Evolutionary conservation across 1,284 basidiomycete species (phyloP).

Genomic region (Afroboletus lepidellus): DNA sequence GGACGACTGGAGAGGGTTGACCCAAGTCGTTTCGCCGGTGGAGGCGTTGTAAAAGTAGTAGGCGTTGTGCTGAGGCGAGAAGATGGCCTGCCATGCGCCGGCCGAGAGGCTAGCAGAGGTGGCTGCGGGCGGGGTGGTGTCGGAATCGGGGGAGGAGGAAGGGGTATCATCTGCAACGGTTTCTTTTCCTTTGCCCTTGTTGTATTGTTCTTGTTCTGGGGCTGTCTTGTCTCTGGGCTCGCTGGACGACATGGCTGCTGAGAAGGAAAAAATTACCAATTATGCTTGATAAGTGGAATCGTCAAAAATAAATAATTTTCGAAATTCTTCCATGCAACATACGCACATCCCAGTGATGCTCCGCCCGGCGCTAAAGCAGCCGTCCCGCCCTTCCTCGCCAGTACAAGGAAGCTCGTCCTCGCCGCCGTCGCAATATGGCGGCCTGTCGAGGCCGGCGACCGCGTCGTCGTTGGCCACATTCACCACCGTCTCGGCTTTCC

Average conservation of each 20-base stretch:
- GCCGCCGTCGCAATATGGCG: slow-evolving; percentile 19
- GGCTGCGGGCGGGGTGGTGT: slow-evolving; percentile 11
- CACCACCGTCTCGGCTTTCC: slow-evolving; percentile 11
- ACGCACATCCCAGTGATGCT: slow-evolving; percentile 34
- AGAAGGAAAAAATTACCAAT: no score
- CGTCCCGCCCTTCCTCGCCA: slow-evolving; percentile 33
- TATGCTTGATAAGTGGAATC: no score
- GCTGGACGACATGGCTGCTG: no score
- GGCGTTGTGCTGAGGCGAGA: slow-evolving; percentile 74
- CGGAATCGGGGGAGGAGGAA: not conserved
- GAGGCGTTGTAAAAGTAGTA: slow-evolving; percentile 87
- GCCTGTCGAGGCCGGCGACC: slow-evolving; percentile 21
- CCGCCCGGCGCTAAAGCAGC: slow-evolving; percentile 53
- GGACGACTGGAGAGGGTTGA: slow-evolving; percentile 66
- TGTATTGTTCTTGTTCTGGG: no score
- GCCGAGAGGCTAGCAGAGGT: slow-evolving; percentile 24
- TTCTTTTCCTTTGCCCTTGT: slow-evolving; percentile 5
- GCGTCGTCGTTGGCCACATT: slow-evolving; percentile 20
- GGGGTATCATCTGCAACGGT: not conserved
- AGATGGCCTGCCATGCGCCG: slow-evolving; percentile 82
- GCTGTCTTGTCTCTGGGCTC: no score
- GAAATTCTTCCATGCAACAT: slow-evolving; percentile 9
- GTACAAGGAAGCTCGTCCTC: slow-evolving; percentile 17
- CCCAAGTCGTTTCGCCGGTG: slow-evolving; percentile 86
- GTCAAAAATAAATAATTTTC: slow-evolving; percentile 9